phyloP scores from a whole-genome alignment of 306 rosid genomes.

The Medicago ruthenica region DNA sequence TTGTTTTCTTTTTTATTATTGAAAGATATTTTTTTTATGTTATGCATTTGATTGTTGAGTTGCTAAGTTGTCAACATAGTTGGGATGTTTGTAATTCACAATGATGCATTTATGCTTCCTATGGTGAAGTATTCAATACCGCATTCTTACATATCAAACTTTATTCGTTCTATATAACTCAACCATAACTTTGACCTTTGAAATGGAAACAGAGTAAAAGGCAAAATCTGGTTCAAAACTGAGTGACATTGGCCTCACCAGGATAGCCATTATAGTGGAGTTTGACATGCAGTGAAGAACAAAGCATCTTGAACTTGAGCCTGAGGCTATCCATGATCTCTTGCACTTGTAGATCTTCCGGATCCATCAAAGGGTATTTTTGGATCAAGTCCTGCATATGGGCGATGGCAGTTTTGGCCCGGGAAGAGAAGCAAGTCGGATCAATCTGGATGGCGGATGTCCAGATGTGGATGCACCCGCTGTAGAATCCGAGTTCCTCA shows the following conservation, averaged over 20 bases:
- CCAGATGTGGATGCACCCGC: slow-evolving; percentile 73
- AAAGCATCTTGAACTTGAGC: slow-evolving; percentile 71
- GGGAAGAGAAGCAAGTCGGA: slow-evolving; percentile 53
- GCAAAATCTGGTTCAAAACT: slow-evolving; percentile 47
- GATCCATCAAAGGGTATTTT: slow-evolving; percentile 72
- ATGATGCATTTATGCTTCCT: too few species aligned
- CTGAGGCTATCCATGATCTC: slow-evolving; percentile 74
- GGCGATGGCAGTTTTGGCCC: slow-evolving; percentile 55
- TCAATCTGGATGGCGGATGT: slow-evolving; percentile 56
- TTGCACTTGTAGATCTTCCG: slow-evolving; percentile 65
- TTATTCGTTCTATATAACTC: neutral
- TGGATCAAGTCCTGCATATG: slow-evolving; percentile 74
- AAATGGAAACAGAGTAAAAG: neutral
- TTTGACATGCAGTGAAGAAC: slow-evolving; percentile 70
- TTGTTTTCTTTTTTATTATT: too few species aligned
- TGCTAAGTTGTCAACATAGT: too few species aligned
- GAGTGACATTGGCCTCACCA: slow-evolving; percentile 47
- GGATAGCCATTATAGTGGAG: slow-evolving; percentile 71
- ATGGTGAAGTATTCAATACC: slow-evolving; percentile 25
- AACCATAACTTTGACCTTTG: neutral
- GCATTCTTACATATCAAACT: slow-evolving; percentile 24
- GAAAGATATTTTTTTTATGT: too few species aligned
- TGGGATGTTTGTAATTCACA: too few species aligned
- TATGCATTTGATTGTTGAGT: too few species aligned
- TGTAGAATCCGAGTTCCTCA: slow-evolving; percentile 78